phyloP scores from a whole-genome alignment of 1,284 basidiomycete species.

The Austroboletus sp. region DNA sequence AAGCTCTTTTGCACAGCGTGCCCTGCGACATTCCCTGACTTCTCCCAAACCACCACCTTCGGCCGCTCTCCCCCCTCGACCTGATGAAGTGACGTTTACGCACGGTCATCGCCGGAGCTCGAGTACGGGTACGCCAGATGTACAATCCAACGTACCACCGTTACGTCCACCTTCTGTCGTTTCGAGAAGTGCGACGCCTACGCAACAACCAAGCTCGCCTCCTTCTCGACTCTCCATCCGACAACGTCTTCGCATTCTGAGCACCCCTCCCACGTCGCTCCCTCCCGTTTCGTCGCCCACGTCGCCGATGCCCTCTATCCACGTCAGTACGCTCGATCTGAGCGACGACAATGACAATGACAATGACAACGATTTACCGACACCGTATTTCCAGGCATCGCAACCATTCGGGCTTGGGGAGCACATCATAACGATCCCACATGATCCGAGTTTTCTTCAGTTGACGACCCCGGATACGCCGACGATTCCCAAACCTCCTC shows the following conservation, averaged over 20 bases:
- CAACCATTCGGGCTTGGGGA: slow-evolving; percentile 48
- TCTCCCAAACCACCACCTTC: slow-evolving; percentile 58
- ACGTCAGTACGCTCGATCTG: slow-evolving; percentile 27
- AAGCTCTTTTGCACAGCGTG: slow-evolving; percentile 47
- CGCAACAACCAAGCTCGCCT: slow-evolving; percentile 15
- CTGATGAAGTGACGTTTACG: slow-evolving; percentile 41
- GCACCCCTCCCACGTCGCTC: slow-evolving; percentile 24
- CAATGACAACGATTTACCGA: slow-evolving; percentile 16
- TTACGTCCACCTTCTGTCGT: slow-evolving; percentile 31
- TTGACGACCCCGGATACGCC: slow-evolving; percentile 42
- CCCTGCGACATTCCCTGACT: slow-evolving; percentile 53
- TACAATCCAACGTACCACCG: slow-evolving; percentile 38
- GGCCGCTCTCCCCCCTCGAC: slow-evolving; percentile 50
- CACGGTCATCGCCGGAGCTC: slow-evolving; percentile 35
- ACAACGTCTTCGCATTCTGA: slow-evolving; percentile 58
- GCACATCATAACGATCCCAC: slow-evolving; percentile 48
- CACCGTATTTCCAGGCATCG: slow-evolving; percentile 30
- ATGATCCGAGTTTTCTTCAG: slow-evolving; percentile 55
- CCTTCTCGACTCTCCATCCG: slow-evolving; percentile 41
- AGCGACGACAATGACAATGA: slow-evolving; percentile 22
- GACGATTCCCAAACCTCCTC: slow-evolving; percentile 28
- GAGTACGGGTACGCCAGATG: slow-evolving; percentile 12
- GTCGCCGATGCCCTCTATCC: slow-evolving; percentile 12
- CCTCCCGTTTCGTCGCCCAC: slow-evolving; percentile 6
- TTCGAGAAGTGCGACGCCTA: slow-evolving; percentile 3